phyloP scores from a whole-genome alignment of 805 yeast genomes.

The Wickerhamomyces alni region DNA sequence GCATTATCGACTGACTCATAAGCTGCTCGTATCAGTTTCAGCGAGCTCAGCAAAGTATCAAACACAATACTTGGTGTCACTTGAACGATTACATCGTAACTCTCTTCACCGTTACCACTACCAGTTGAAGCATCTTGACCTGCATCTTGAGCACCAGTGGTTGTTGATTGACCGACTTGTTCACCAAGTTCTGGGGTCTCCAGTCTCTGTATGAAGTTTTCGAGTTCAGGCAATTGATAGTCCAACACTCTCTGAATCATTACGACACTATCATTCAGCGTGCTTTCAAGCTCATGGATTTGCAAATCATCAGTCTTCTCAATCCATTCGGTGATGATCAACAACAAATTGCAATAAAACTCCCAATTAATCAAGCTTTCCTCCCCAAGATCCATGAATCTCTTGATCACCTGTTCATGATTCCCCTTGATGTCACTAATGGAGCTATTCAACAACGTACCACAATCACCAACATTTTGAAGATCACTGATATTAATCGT shows the following conservation, averaged over 20 bases:
- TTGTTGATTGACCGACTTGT: conserved; percentile 2
- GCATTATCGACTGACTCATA: conserved; percentile 10
- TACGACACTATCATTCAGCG: conserved; percentile 3
- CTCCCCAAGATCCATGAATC: conserved; percentile 10
- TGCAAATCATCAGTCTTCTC: conserved; percentile 9
- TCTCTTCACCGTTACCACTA: conserved; percentile 10
- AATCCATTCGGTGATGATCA: conserved; percentile 15
- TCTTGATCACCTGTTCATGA: conserved; percentile 8
- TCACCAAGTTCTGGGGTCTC: conserved; percentile 1
- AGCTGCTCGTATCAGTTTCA: conserved; percentile 8
- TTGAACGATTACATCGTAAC: conserved; percentile 19
- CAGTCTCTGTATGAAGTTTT: conserved; percentile 10
- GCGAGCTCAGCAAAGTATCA: conserved; percentile 11
- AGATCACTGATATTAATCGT: conserved; percentile 32
- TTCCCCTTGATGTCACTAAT: conserved; percentile 11
- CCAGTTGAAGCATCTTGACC: conserved; percentile 9
- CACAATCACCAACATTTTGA: conserved; percentile 24
- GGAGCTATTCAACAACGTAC: background rate
- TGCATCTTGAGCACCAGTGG: conserved; percentile 10
- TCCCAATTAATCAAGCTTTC: conserved; percentile 21
- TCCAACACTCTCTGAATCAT: conserved; percentile 9
- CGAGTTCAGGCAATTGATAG: conserved; percentile 16
- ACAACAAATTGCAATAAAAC: conserved; percentile 19
- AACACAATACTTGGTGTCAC: conserved; percentile 17
- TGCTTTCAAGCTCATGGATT: conserved; percentile 10